Evolutionary conservation across 2,329 filamentous ascomycete species (phyloP).

Genomic region (Aspergillus fumigatus): DNA sequence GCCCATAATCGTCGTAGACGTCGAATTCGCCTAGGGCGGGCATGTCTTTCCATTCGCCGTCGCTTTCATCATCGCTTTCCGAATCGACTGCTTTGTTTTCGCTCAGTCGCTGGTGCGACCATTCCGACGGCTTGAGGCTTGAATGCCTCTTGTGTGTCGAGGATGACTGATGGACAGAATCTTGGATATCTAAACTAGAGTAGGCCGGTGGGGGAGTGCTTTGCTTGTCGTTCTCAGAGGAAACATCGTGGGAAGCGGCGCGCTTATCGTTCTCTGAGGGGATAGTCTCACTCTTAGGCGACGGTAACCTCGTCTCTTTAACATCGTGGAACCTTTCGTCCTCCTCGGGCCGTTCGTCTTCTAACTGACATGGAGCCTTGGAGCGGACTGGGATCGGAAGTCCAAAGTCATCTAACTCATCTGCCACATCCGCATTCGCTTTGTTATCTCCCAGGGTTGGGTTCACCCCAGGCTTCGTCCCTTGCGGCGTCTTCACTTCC

Average conservation of each 20-base stretch:
- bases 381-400: slow-evolving; percentile 31
- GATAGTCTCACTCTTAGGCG: not conserved
- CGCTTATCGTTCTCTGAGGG: slow-evolving; percentile 1
- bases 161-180: slow-evolving; percentile 9
- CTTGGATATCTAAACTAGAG: slow-evolving; percentile 3
- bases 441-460: slow-evolving; percentile 1
- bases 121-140: slow-evolving; percentile 62
- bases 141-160: slow-evolving; percentile 19
- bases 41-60: slow-evolving; percentile 88
- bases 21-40: slow-evolving; percentile 88
- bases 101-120: slow-evolving; percentile 79
- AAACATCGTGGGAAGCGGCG: not conserved
- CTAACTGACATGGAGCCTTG: slow-evolving; percentile 9
- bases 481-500: slow-evolving; percentile 1
- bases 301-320: slow-evolving; percentile 3
- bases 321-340: slow-evolving; percentile 20
- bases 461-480: no score
- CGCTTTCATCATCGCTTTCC: slow-evolving; percentile 52
- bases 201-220: slow-evolving; percentile 15
- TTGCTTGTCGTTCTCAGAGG: slow-evolving; percentile 4
- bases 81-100: slow-evolving; percentile 40
- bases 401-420: slow-evolving; percentile 37
- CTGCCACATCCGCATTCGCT: slow-evolving; percentile 8
- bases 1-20: slow-evolving; percentile 92
- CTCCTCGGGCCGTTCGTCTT: slow-evolving; percentile 11